phyloP scores from a whole-genome alignment of 805 yeast genomes.

The Kodamaea hsintzibuensis region DNA sequence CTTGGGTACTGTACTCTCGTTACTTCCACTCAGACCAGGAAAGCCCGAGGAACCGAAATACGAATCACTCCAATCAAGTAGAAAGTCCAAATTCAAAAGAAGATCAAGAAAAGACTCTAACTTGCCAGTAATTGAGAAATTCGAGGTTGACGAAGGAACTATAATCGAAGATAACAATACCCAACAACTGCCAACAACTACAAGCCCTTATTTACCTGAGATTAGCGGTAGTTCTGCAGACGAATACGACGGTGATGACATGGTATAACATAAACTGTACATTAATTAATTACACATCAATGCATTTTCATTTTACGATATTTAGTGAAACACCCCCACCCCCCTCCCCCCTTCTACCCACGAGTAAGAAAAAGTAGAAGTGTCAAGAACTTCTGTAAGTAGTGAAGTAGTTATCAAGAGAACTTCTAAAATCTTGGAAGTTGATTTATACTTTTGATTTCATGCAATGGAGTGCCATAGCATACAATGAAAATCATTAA shows the following conservation, averaged over 20 bases:
- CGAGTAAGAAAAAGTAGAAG: too few relatives aligned
- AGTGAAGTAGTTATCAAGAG: too few relatives aligned
- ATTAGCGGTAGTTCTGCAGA: constrained; percentile 8
- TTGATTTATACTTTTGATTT: too few relatives aligned
- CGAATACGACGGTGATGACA: constrained; percentile 9
- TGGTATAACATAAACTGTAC: constrained; percentile 6
- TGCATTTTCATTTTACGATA: background rate
- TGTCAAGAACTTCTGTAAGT: too few relatives aligned
- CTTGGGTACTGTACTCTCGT: background rate
- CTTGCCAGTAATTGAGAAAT: constrained; percentile 37
- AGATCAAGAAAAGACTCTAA: constrained; percentile 58
- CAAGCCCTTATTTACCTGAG: constrained; percentile 4
- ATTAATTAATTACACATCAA: background rate
- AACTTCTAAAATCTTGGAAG: too few relatives aligned
- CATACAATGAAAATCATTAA: too few relatives aligned
- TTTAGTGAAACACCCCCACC: too few relatives aligned
- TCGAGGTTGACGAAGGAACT: constrained; percentile 23
- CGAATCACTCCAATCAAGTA: constrained; percentile 4
- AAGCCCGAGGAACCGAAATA: constrained; percentile 3
- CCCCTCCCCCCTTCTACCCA: too few relatives aligned
- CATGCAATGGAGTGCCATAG: too few relatives aligned
- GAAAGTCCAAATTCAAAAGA: constrained; percentile 22
- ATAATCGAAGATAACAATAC: constrained; percentile 7
- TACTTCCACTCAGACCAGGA: background rate
- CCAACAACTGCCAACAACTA: background rate